These are phyloP conservation scores for Chlamydomonas sp. DNA, from an alignment of 139 green algal species.

Conservation along the genomic window DNA sequence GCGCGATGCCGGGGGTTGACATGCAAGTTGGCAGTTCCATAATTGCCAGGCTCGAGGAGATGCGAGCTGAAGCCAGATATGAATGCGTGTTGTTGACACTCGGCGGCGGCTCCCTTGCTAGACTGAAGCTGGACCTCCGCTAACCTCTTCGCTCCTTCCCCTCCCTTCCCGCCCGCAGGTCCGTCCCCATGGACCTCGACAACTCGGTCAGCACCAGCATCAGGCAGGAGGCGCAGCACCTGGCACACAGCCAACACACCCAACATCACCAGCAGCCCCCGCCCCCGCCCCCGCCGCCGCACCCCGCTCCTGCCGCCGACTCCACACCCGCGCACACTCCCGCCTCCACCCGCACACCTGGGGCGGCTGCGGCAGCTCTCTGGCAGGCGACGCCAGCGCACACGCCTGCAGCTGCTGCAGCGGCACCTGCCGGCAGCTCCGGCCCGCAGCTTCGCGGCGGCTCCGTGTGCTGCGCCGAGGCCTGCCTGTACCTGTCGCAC, in stretches of 20 bases:
- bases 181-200: constrained; percentile 33
- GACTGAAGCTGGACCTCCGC: too few relatives aligned
- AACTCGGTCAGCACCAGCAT: constrained; percentile 2
- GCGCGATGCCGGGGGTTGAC: background rate
- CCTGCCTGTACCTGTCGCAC: constrained; percentile 47
- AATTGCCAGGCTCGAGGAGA: background rate
- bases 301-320: background rate
- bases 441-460: constrained; percentile 10
- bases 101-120: too few relatives aligned
- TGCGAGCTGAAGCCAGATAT: background rate
- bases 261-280: background rate
- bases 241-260: background rate
- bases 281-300: background rate
- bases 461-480: constrained; percentile 42
- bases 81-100: too few relatives aligned
- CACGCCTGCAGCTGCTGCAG: background rate
- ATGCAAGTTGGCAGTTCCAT: background rate
- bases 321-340: background rate
- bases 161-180: background rate
- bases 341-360: too few relatives aligned
- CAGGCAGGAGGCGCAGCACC: background rate
- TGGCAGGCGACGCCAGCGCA: background rate
- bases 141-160: too few relatives aligned
- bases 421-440: background rate
- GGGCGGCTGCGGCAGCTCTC: background rate